Conservation (phyloP, 345 rosid genomes). For the Euphorbia pulcherrima region DNA sequence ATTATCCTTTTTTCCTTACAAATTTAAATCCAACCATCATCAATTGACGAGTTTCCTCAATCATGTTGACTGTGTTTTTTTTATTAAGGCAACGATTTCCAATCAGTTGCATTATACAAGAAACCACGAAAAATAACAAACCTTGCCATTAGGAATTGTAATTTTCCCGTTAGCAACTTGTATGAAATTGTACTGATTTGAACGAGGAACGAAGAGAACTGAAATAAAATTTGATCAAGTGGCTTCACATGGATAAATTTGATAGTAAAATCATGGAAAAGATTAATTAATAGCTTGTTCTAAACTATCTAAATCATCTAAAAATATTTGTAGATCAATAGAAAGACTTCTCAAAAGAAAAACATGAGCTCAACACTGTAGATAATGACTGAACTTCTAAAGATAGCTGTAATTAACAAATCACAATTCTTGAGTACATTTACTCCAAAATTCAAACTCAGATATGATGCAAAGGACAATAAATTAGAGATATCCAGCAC, state of each 20-base stretch:
- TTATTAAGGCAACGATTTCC: background rate
- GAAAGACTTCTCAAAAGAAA: background rate
- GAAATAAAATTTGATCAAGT: background rate
- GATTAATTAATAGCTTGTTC: background rate
- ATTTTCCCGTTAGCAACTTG: slow-evolving; percentile 12
- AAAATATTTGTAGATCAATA: background rate
- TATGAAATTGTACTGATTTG: slow-evolving; percentile 13
- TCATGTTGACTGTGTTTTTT: too few relatives aligned
- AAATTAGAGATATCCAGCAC: too few relatives aligned
- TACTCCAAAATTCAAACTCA: too few relatives aligned
- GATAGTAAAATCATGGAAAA: background rate
- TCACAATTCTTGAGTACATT: too few relatives aligned
- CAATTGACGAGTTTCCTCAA: too few relatives aligned
- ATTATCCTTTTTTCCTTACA: too few relatives aligned
- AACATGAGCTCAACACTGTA: background rate
- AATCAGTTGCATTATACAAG: background rate
- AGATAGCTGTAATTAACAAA: background rate
- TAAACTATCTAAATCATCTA: background rate
- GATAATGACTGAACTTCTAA: background rate
- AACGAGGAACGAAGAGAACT: slow-evolving; percentile 11
- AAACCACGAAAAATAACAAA: background rate
- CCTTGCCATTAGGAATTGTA: slow-evolving; percentile 29
- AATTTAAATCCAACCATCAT: too few relatives aligned
- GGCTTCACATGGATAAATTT: background rate
- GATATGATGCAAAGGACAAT: too few relatives aligned